Percentiles rank a stretch among this genome's conserved stretches.
Conservation (phyloP, 805 yeast genomes). For the Wickerhamomyces alni region DNA sequence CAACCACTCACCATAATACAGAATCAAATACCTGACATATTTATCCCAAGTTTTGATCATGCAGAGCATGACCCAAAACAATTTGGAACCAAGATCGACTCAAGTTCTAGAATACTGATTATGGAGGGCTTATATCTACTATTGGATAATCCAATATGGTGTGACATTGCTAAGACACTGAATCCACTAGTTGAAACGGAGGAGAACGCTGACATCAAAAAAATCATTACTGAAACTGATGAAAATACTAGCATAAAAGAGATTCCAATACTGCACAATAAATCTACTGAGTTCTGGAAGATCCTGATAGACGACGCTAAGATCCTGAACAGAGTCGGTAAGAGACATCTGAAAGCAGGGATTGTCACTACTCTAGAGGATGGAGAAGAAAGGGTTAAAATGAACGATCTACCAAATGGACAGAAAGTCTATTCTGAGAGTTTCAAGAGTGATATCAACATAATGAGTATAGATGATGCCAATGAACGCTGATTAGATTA, state of each 20-base stretch:
- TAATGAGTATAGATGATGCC: conserved; percentile 20
- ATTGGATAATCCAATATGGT: conserved; percentile 57
- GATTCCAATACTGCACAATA: conserved; percentile 15
- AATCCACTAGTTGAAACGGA: conserved; percentile 12
- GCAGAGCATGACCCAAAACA: conserved; percentile 64
- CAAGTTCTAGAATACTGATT: conserved; percentile 48
- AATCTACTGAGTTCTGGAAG: conserved; percentile 43
- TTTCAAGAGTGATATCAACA: conserved; percentile 20
- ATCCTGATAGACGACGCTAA: conserved; percentile 39
- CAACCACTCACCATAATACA: conserved; percentile 7
- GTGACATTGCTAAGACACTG: conserved; percentile 33
- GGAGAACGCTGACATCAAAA: conserved; percentile 5
- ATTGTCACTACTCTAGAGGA: conserved; percentile 39
- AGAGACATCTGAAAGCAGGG: conserved; percentile 60
- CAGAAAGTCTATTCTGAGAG: conserved; percentile 19
- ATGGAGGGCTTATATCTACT: conserved; percentile 75
- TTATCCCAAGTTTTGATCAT: conserved; percentile 74
- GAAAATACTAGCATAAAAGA: not conserved
- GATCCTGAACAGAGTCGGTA: conserved; percentile 54
- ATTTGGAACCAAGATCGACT: conserved; percentile 40
- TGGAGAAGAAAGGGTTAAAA: conserved; percentile 45
- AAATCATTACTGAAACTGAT: not conserved
- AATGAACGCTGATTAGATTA: conserved; percentile 7
- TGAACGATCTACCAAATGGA: conserved; percentile 66
- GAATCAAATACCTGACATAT: conserved; percentile 29